A percentile compares a stretch with the other conserved stretches of the same genome.
Evolutionary conservation across 2,329 filamentous ascomycete genomes (phyloP).

Genomic region (Colletotrichum sp.): DNA sequence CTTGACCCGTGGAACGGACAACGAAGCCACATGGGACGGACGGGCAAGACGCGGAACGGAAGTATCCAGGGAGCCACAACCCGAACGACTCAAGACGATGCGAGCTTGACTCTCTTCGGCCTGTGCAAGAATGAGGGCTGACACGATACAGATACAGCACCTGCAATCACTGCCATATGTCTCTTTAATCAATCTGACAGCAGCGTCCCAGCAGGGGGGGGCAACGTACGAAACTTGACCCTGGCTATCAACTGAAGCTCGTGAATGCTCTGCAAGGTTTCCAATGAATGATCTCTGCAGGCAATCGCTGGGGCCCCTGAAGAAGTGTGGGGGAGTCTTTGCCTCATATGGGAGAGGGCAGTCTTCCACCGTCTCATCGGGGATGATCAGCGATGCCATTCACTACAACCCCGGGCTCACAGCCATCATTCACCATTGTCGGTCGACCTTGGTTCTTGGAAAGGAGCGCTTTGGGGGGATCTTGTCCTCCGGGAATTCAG

Average conservation of each 20-base stretch:
- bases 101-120: background rate
- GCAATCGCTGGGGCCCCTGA: constrained; percentile 10
- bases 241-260: background rate
- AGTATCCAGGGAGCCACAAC: background rate
- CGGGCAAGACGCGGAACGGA: background rate
- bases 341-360: constrained; percentile 3
- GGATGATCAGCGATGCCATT: constrained; percentile 14
- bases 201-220: background rate
- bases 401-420: background rate
- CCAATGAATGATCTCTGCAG: constrained; percentile 16
- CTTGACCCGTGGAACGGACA: background rate
- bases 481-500: background rate
- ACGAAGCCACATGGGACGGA: background rate
- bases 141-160: background rate
- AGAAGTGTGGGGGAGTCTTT: constrained; percentile 10
- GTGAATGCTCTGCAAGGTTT: constrained; percentile 3
- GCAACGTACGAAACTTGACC: background rate
- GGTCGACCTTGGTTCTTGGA: background rate
- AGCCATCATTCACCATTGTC: background rate
- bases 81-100: background rate
- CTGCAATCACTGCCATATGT: background rate
- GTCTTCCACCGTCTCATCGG: constrained; percentile 1
- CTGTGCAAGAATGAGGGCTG: background rate
- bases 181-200: constrained; percentile 3
- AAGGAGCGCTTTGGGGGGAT: background rate